These are phyloP conservation scores for Jamesozyma hellenica DNA, from an alignment of 805 yeast species.

Conservation along the genomic window DNA sequence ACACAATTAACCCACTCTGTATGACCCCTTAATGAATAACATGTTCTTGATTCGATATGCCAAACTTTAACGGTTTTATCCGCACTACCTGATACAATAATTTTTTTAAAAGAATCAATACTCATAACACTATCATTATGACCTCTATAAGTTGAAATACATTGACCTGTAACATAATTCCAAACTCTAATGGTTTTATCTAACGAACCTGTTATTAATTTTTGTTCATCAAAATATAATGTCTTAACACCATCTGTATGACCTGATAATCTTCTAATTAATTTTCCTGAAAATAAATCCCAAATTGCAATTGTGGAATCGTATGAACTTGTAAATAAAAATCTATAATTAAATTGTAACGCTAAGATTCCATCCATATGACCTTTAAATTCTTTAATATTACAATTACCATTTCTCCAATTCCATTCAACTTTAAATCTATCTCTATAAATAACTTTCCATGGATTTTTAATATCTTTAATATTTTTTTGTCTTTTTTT, in stretches of 20 bases:
- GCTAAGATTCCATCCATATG: conserved; percentile 87
- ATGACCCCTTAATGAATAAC: conserved; percentile 89
- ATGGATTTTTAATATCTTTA: conserved; percentile 51
- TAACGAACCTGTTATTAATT: conserved; percentile 83
- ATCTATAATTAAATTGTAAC: conserved; percentile 70
- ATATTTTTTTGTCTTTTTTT: conserved; percentile 20
- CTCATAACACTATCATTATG: conserved; percentile 79
- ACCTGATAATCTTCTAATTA: conserved; percentile 72
- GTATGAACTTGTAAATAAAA: conserved; percentile 83
- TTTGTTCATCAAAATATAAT: conserved; percentile 76
- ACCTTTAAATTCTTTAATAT: conserved; percentile 54
- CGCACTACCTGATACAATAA: conserved; percentile 88
- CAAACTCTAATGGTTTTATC: conserved; percentile 90
- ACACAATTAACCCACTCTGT: conserved; percentile 87
- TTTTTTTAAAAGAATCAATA: conserved; percentile 69
- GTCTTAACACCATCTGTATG: conserved; percentile 83
- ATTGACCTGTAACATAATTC: conserved; percentile 91
- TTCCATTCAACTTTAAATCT: conserved; percentile 84
- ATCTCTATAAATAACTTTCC: conserved; percentile 93
- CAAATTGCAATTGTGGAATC: conserved; percentile 89
- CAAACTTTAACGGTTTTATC: conserved; percentile 89
- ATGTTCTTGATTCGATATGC: conserved; percentile 90
- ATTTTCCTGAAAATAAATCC: conserved; percentile 73
- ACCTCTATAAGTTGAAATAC: conserved; percentile 87
- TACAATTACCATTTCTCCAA: conserved; percentile 79